phyloP scores from a whole-genome alignment of 2,329 filamentous ascomycete genomes.

The Pseudogymnoascus sp. region DNA sequence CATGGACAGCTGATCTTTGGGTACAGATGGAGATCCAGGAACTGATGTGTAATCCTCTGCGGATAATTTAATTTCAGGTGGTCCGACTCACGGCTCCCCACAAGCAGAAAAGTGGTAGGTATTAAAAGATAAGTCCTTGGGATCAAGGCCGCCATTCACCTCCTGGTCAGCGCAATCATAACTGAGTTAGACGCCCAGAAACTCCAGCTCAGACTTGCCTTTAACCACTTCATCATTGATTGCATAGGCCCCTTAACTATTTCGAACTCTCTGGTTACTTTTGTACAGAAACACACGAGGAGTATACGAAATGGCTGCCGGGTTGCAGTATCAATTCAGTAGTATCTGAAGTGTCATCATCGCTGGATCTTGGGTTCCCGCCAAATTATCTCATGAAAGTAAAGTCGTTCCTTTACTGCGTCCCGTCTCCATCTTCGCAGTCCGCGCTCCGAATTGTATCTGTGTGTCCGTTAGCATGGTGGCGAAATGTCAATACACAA shows the following conservation, averaged over 20 bases:
- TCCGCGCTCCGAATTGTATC: constrained; percentile 77
- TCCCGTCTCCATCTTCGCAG: constrained; percentile 71
- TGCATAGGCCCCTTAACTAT: constrained; percentile 11
- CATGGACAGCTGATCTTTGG: neutral
- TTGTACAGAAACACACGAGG: constrained; percentile 40
- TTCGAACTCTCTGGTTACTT: constrained; percentile 27
- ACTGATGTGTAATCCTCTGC: neutral
- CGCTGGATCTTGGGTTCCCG: constrained; percentile 30
- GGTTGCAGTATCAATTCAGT: constrained; percentile 45
- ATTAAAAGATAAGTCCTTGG: neutral
- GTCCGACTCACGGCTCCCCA: neutral
- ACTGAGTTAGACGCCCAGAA: neutral
- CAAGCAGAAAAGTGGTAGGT: neutral
- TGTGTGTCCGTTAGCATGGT: constrained; percentile 27
- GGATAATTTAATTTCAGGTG: neutral
- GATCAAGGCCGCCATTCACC: neutral
- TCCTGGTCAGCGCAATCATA: neutral
- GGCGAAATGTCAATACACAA: neutral
- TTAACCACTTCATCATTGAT: constrained; percentile 34
- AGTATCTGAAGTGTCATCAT: constrained; percentile 70
- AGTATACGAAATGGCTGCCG: constrained; percentile 20
- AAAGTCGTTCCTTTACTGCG: constrained; percentile 60
- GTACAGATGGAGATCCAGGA: neutral
- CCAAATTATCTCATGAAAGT: constrained; percentile 34
- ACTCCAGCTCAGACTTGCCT: constrained; percentile 57